Evolutionary conservation across 116 monocot species (phyloP).

Genomic region (Phalaenopsis hybrid): DNA sequence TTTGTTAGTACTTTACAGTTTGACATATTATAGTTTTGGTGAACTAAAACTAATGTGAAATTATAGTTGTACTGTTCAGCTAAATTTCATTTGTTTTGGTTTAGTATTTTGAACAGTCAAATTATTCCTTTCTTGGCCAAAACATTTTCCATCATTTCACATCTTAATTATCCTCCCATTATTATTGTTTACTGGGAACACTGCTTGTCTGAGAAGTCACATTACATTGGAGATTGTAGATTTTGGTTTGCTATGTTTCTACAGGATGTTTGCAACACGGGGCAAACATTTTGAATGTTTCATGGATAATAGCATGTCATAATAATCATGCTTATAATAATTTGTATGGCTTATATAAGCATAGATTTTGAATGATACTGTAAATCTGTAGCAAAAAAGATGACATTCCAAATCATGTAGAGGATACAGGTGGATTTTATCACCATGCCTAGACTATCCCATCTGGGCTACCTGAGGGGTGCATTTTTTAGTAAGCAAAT

Average conservation of each 20-base stretch:
- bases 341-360: too few relatives aligned
- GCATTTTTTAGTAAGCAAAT: too few relatives aligned
- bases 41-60: not conserved
- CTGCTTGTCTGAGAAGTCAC: not conserved
- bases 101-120: slow-evolving; percentile 1
- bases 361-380: too few relatives aligned
- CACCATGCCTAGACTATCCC: too few relatives aligned
- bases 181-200: not conserved
- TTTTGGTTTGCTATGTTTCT: not conserved
- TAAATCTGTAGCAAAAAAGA: too few relatives aligned
- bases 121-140: not conserved
- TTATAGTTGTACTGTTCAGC: not conserved
- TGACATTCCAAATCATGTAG: too few relatives aligned
- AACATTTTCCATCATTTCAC: not conserved
- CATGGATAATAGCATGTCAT: not conserved
- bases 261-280: not conserved
- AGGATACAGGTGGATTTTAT: too few relatives aligned
- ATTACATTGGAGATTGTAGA: not conserved
- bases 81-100: not conserved
- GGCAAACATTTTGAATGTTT: not conserved
- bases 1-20: not conserved
- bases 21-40: not conserved
- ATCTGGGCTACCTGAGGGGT: too few relatives aligned
- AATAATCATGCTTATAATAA: too few relatives aligned
- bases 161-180: not conserved